Evolutionary conservation across 1,284 basidiomycete genomes (phyloP).

Genomic region (Ceratobasidium sp.): DNA sequence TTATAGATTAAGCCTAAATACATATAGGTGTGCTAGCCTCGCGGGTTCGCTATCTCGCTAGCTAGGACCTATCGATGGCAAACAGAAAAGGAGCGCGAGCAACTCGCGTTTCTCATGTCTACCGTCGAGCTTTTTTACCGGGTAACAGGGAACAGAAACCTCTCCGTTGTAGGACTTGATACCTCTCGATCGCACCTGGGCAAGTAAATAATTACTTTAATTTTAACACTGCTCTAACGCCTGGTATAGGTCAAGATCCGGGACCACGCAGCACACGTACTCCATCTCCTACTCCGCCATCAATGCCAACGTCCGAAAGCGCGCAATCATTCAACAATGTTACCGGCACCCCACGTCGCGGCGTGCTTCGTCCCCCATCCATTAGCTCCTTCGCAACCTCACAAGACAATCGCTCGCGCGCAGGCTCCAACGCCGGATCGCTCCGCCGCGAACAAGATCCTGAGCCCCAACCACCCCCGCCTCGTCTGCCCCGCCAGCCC

Average conservation of each 20-base stretch:
- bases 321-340: constrained; percentile 37
- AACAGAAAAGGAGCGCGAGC: constrained; percentile 80
- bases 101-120: constrained; percentile 77
- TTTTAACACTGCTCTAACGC: neutral
- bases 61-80: constrained; percentile 90
- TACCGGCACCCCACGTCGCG: constrained; percentile 28
- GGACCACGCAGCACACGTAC: neutral
- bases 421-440: constrained; percentile 33
- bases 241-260: neutral
- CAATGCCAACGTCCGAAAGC: constrained; percentile 28
- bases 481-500: constrained; percentile 27
- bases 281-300: constrained; percentile 33
- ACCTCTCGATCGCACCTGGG: constrained; percentile 34
- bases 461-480: constrained; percentile 22
- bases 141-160: constrained; percentile 65
- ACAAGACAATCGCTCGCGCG: constrained; percentile 19
- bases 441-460: constrained; percentile 27
- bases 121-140: constrained; percentile 78
- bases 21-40: constrained; percentile 62
- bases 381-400: constrained; percentile 35
- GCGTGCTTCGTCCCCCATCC: constrained; percentile 37
- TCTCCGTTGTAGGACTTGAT: constrained; percentile 50
- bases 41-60: constrained; percentile 83
- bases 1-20: constrained; percentile 1
- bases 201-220: neutral